Percentiles rank a stretch among this genome's conserved stretches.
Evolutionary conservation across 257 asterid species (phyloP).

Genomic region (Hygrophila difformis): DNA sequence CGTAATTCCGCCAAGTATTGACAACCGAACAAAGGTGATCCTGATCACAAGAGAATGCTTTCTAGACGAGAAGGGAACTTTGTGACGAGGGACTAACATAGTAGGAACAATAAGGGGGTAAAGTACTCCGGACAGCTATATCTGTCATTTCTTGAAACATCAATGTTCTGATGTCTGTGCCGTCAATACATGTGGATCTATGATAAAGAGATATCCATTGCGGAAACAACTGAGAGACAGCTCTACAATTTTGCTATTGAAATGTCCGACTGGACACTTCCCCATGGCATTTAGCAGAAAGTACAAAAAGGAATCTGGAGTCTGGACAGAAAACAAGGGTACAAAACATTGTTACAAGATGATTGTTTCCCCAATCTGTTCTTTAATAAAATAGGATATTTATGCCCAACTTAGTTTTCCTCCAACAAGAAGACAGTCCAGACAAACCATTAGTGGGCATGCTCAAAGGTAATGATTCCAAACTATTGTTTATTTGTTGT

Average conservation of each 20-base stretch:
- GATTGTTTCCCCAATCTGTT: background rate
- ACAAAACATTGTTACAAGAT: conserved; percentile 1
- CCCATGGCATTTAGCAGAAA: background rate
- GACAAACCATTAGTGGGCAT: conserved; percentile 6
- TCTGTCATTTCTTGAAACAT: too few species aligned
- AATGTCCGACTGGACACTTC: background rate
- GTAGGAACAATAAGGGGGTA: too few species aligned
- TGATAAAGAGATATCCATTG: background rate
- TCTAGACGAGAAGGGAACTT: background rate
- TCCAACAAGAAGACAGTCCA: background rate
- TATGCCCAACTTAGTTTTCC: conserved; percentile 10
- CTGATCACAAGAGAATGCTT: background rate
- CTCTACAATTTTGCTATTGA: background rate
- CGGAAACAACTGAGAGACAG: background rate
- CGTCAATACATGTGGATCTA: background rate
- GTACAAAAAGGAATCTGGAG: background rate
- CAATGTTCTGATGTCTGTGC: background rate
- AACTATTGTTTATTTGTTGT: too few species aligned
- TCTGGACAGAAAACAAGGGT: conserved; percentile 8
- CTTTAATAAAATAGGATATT: background rate
- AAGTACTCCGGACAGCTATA: too few species aligned
- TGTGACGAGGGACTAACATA: background rate
- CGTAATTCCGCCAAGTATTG: background rate
- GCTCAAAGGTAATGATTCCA: background rate
- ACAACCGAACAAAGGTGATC: background rate